phyloP scores from a whole-genome alignment of 148 eudicot species.

The Agrostemma githago region DNA sequence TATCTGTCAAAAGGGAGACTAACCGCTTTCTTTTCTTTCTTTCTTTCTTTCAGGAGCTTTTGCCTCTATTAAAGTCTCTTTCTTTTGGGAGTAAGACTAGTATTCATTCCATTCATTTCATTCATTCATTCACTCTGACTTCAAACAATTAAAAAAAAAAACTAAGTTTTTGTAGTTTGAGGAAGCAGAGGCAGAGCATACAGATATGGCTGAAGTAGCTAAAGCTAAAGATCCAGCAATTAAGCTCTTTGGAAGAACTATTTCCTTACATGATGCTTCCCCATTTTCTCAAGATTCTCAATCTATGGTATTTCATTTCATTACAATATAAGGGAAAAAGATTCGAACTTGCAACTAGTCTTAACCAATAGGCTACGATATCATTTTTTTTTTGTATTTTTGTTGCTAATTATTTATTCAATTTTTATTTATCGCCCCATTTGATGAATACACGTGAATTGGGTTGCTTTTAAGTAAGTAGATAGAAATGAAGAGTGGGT shows the following conservation, averaged over 20 bases:
- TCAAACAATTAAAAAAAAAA: too few species aligned
- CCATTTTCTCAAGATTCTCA: slow-evolving; percentile 12
- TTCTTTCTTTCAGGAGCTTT: neutral
- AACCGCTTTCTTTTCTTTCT: too few species aligned
- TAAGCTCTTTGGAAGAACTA: slow-evolving; percentile 32
- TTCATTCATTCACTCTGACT: too few species aligned
- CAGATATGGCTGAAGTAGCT: slow-evolving; percentile 18
- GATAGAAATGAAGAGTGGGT: too few species aligned
- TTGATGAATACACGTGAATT: neutral
- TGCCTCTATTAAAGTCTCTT: slow-evolving; percentile 6
- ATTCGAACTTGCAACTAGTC: too few species aligned
- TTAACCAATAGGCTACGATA: too few species aligned
- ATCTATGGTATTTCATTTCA: slow-evolving; percentile 3
- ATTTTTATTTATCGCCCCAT: neutral
- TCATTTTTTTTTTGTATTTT: neutral
- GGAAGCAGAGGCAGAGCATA: neutral
- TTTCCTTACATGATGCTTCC: slow-evolving; percentile 17
- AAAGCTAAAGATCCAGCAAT: slow-evolving; percentile 33
- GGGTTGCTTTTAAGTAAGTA: too few species aligned
- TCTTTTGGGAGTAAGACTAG: neutral
- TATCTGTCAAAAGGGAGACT: too few species aligned
- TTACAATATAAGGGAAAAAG: too few species aligned
- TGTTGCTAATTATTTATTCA: neutral
- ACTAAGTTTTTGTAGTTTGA: too few species aligned
- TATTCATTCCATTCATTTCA: neutral